Evolutionary conservation across 2,329 filamentous ascomycete species (phyloP).

Genomic region (Didymosphaeria variabile): DNA sequence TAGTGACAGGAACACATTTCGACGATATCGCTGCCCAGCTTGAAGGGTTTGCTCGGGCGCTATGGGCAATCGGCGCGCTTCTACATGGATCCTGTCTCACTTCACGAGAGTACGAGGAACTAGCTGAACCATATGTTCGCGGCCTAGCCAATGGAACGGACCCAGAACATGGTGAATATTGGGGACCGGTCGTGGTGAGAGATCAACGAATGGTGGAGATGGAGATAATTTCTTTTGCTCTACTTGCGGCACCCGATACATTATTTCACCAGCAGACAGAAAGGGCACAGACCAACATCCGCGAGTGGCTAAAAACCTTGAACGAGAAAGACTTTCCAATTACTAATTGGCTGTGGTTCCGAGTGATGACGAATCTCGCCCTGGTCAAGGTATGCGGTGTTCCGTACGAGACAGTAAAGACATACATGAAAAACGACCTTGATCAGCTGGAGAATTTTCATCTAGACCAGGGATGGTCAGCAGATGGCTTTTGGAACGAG

Average conservation of each 20-base stretch:
- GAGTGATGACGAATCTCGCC: slow-evolving; percentile 60
- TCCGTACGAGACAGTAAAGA: slow-evolving; percentile 43
- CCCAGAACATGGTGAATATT: slow-evolving; percentile 53
- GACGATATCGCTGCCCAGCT: slow-evolving; percentile 47
- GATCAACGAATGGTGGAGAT: slow-evolving; percentile 66
- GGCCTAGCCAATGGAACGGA: slow-evolving; percentile 48
- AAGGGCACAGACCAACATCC: slow-evolving; percentile 49
- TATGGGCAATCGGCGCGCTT: slow-evolving; percentile 46
- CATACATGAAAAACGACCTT: slow-evolving; percentile 55
- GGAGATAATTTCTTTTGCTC: slow-evolving; percentile 60
- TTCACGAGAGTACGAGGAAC: slow-evolving; percentile 25
- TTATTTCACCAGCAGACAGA: slow-evolving; percentile 45
- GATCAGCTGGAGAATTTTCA: slow-evolving; percentile 58
- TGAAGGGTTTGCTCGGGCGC: slow-evolving; percentile 44
- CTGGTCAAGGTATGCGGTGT: slow-evolving; percentile 55
- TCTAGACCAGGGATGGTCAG: slow-evolving; percentile 58
- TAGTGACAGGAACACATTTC: slow-evolving; percentile 46
- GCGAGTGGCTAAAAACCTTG: slow-evolving; percentile 54
- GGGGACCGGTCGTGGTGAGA: slow-evolving; percentile 56
- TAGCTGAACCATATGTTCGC: slow-evolving; percentile 38
- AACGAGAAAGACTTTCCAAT: slow-evolving; percentile 58
- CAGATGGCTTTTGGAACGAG: slow-evolving; percentile 57
- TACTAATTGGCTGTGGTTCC: slow-evolving; percentile 65
- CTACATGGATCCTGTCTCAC: slow-evolving; percentile 30
- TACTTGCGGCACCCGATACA: slow-evolving; percentile 55